phyloP scores from a whole-genome alignment of 345 rosid genomes.

The Lagerstroemia speciosa region DNA sequence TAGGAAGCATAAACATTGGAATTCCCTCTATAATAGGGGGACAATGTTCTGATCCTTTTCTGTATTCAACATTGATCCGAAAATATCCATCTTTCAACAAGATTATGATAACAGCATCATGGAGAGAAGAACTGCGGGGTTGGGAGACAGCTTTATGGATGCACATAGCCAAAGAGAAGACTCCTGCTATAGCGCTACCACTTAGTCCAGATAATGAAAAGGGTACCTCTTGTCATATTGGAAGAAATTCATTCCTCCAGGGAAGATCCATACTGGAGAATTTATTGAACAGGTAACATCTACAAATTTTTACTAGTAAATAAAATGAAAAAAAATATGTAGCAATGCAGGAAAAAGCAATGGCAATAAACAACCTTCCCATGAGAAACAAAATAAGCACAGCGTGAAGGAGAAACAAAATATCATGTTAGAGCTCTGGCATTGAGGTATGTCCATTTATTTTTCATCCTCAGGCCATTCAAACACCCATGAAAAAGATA shows the following conservation, averaged over 20 bases:
- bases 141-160: not conserved
- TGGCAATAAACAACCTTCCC: not conserved
- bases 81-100: not conserved
- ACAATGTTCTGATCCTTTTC: no score
- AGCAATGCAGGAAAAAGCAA: no score
- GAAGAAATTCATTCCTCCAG: not conserved
- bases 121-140: not conserved
- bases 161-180: not conserved
- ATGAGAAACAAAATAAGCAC: not conserved
- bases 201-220: not conserved
- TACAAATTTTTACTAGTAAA: no score
- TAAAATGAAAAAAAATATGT: no score
- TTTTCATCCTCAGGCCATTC: not conserved
- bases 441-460: not conserved
- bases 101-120: not conserved
- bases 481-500: not conserved
- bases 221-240: not conserved
- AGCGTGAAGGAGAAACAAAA: not conserved
- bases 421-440: not conserved
- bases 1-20: not conserved
- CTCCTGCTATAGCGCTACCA: not conserved
- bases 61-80: not conserved
- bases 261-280: not conserved
- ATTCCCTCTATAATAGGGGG: not conserved
- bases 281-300: no score